Evolutionary conservation across 2,329 filamentous ascomycete genomes (phyloP), one percentile per base, ranked within the genome.

Genomic region (Penicillium sp.): DNA sequence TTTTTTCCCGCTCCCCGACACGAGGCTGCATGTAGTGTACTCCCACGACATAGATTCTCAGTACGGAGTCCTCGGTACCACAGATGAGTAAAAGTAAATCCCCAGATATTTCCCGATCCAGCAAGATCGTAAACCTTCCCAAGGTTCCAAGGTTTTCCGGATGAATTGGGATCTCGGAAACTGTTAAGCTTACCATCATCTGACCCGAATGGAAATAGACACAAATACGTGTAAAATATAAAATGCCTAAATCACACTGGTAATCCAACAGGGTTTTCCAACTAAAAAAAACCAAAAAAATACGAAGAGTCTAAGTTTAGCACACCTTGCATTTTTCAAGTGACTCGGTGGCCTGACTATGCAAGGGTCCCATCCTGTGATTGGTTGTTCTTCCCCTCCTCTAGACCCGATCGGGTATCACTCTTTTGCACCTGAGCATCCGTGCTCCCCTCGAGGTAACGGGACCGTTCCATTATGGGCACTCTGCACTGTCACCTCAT

Each of bases 401-500:
- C 52, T 50, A 57, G 36, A n/a, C 57, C 49, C 25, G 21, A 40
- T 50, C 45, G 36, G 55, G 58, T 25, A 57, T 57, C 44, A 43
- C 27, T 44, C 48, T 38, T 19, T 38, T 19, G 34, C 9, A 21
- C 33, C 23, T 31, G 19, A 23, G 13, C 34, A 29, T 50, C 48
- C 36, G 34, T 50, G 34, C 23, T 21, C 19, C 19, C 19, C 19
- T 45, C 11, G n/a, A 46, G 11, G 44, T 47, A 41, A 50, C 48
- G 10, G 48, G 13, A 40, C 48, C n/a, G 25, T 50, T 50, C 25
- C 48, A 41, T 31, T 15, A 43, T 34, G 41, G 43, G 27, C 29
- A 65, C 67, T 66, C 68, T 72, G 68, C 70, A 68, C 65, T 72
- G 70, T 67, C 40, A 72, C 70, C 69, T 59, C 60, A 36, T 16